A percentile compares a stretch with the other conserved stretches of the same genome.
phyloP scores from a whole-genome alignment of 73 alveolate species.

The Paramecium bursaria region DNA sequence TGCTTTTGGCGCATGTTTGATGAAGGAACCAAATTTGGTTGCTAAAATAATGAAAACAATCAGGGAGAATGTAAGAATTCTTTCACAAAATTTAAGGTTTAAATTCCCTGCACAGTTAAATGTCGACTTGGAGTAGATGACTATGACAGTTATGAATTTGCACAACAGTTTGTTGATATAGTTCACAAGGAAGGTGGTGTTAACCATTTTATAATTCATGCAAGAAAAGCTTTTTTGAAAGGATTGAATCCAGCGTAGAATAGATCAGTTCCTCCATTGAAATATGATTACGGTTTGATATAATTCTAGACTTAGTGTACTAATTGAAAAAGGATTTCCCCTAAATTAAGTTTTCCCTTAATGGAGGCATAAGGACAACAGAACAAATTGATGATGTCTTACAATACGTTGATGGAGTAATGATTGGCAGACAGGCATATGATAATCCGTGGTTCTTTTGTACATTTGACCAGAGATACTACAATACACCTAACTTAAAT shows the following conservation, averaged over 20 bases:
- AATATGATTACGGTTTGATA: constrained; percentile 77
- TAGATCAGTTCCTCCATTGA: constrained; percentile 93
- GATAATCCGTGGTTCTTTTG: constrained; percentile 92
- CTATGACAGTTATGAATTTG: constrained; percentile 86
- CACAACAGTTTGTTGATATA: constrained; percentile 80
- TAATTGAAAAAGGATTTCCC: constrained; percentile 88
- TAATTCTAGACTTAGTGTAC: constrained; percentile 71
- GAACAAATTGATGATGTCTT: constrained; percentile 75
- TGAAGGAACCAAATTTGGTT: constrained; percentile 93
- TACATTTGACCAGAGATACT: constrained; percentile 83
- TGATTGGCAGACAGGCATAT: constrained; percentile 96
- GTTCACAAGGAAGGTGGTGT: constrained; percentile 85
- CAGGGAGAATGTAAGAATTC: constrained; percentile 72
- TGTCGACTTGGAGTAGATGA: constrained; percentile 97
- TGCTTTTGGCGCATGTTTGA: constrained; percentile 95
- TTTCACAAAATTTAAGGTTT: too few relatives aligned
- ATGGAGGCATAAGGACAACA: constrained; percentile 90
- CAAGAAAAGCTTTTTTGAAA: constrained; percentile 90
- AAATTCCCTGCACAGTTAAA: constrained; percentile 91
- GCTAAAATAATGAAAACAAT: constrained; percentile 81
- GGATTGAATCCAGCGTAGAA: constrained; percentile 94
- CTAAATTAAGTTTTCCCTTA: constrained; percentile 82
- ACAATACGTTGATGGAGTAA: constrained; percentile 83
- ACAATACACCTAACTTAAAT: constrained; percentile 73
- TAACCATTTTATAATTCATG: constrained; percentile 91